Evolutionary conservation across 306 rosid species (phyloP).

Genomic region (Rosa chinensis): DNA sequence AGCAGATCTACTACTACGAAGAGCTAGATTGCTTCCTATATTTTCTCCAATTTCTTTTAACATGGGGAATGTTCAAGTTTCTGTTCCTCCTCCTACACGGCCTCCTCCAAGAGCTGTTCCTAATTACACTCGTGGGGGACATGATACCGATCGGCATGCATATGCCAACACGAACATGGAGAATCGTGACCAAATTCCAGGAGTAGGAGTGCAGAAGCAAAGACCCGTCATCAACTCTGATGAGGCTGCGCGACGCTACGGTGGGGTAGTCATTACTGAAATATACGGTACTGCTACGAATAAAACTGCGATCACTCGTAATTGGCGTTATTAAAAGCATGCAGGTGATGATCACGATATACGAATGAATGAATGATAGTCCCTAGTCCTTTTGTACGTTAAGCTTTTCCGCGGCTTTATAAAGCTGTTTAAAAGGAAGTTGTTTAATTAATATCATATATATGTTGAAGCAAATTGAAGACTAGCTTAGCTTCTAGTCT

Average conservation of each 20-base stretch:
- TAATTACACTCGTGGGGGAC: not conserved
- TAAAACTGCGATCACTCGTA: not conserved
- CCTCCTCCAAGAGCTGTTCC: not conserved
- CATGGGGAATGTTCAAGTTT: not conserved
- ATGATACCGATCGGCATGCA: not conserved
- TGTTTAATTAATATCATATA: not conserved
- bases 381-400: not conserved
- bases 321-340: not conserved
- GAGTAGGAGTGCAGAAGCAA: not conserved
- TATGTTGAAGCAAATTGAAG: not conserved
- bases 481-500: no score
- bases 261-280: constrained; percentile 7
- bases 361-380: not conserved
- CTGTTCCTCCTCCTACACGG: not conserved
- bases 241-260: constrained; percentile 11
- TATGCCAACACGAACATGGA: not conserved
- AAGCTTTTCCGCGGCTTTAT: constrained; percentile 6
- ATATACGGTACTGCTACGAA: not conserved
- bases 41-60: no score
- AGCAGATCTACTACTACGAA: not conserved
- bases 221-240: constrained; percentile 1
- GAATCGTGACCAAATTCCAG: not conserved
- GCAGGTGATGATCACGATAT: not conserved
- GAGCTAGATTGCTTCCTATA: not conserved
- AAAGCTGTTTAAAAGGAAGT: not conserved